phyloP scores from a whole-genome alignment of 2,329 filamentous ascomycete species.

The Kalmusia sp. region DNA sequence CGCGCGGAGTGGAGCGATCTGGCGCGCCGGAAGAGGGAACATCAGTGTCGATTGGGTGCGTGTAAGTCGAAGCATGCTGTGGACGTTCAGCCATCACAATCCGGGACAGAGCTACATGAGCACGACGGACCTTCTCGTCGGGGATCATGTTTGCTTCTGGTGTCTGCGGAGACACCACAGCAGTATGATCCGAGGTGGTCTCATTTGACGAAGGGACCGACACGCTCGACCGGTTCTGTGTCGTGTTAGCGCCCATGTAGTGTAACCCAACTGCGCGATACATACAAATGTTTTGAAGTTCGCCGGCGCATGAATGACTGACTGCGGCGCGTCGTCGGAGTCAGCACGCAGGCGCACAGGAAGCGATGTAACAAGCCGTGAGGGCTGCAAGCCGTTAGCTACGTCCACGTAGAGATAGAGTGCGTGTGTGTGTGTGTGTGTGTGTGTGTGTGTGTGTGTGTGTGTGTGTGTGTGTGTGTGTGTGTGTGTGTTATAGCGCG shows the following conservation, averaged over 20 bases:
- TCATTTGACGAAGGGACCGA: slow-evolving; percentile 37
- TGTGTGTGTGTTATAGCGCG: not conserved
- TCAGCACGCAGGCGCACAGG: slow-evolving; percentile 55
- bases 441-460: too few species aligned
- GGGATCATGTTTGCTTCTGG: slow-evolving; percentile 48
- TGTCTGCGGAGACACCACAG: slow-evolving; percentile 45
- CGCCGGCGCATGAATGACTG: slow-evolving; percentile 88
- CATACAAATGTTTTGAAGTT: slow-evolving; percentile 81
- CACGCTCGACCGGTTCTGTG: slow-evolving; percentile 37
- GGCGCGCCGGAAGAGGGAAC: slow-evolving; percentile 56
- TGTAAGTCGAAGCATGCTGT: slow-evolving; percentile 56
- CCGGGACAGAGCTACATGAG: slow-evolving; percentile 27
- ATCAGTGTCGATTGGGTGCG: slow-evolving; percentile 78
- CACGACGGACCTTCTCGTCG: slow-evolving; percentile 44
- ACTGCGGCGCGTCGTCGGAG: slow-evolving; percentile 79
- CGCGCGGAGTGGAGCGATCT: slow-evolving; percentile 79
- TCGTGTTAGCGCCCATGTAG: slow-evolving; percentile 36
- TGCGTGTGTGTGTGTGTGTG: too few species aligned
- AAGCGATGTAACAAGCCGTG: slow-evolving; percentile 56
- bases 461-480: too few species aligned
- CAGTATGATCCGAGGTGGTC: slow-evolving; percentile 44
- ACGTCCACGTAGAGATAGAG: not conserved
- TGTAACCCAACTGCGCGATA: slow-evolving; percentile 30
- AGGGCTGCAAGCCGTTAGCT: slow-evolving; percentile 40
- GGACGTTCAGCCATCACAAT: slow-evolving; percentile 33